Evolutionary conservation across 176 grass and related monocot species (phyloP), one percentile per base, ranked within the genome.

Genomic region (Eragrostis nindensis): DNA sequence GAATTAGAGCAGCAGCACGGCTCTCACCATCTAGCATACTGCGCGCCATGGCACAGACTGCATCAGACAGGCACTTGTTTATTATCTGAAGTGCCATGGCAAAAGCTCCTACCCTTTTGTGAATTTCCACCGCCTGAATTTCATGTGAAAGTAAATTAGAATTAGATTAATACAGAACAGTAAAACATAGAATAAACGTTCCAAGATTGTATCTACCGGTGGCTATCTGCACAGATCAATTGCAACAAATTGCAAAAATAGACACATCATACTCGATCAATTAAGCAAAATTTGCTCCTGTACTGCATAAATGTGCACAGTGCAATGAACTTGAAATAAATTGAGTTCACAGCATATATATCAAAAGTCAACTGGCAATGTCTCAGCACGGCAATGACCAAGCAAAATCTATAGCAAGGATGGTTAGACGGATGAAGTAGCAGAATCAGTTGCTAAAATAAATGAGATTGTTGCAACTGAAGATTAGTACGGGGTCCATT

Each of bases 21-120:
- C 88, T 95, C 74, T 95, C 93, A 5, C 90, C 89, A 82, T 99
- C 93, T 68, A 91, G 57, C 85, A 70, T 93, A 76, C 80, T 92
- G 19, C 74, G 86, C 65, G 86, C 74, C 82, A 95, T 86, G 76
- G 92, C 88, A 87, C 96, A 99, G 41, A 99, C 89, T 62, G 79
- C 93, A 89, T 99, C 93, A 5, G 93, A 99, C 32, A 99, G 82
- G 77, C 93, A 99, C 67, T 93, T 99, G 69, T 99, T 99, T 81
- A 99, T 92, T 48, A 82, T 99, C 87, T 99, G 92, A 62, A 99
- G 87, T 80, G 96, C 96, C 86, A 93, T 83, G 22, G 92, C 86
- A 62, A 99, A 99, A 79, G 96, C 88, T 84, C 90, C 90, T 2
- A 99, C 92, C 84, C 96, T 90, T 83, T 86, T 99, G 74, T 99